Evolutionary conservation across 768 basidiomycete species (phyloP), one percentile per base, ranked within the genome.

Genomic region (Russula virescens): DNA sequence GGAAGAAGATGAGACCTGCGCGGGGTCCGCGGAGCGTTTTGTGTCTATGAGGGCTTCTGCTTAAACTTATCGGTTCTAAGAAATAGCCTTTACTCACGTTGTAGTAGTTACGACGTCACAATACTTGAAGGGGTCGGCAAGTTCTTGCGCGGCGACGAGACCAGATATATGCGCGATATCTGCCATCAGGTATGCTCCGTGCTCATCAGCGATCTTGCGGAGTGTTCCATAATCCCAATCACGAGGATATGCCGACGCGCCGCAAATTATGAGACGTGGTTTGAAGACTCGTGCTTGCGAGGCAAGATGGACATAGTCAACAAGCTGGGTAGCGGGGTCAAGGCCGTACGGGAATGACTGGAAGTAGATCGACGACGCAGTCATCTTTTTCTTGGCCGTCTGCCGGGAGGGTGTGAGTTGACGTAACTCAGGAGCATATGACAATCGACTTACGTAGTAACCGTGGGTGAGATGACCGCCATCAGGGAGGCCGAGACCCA

Each of bases 321-420:
- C 85, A 68, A 96, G 81, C 73, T 97, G 88, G 59, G 88, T 90
- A 48, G 84, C 76, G 52, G 89, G 87, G 71, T 87, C 83, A 62
- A 95, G 86, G 52, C 82, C 85, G 70, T 98, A 99, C 50, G 97
- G 96, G 72, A 97, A 81, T 42, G 97, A 97, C 74, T 98, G 95
- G 89, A 98, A 99, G 81, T 98, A 98, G 79, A 99, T 98, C 21
- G 97, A 98, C 25, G 96, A 98, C 40, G 97, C 93, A 38, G 97
- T 98, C 87, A 99, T 98, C 78, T 99, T 98, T 82, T 98, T 97
- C 80, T 98, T 98, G 63, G 94, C 92, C 60, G 94, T 96, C 90
- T 92, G 69, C 13, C 26, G 14, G 14, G 46, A 31, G 53, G 43
- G 50, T 43, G 23, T 58, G n/a, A 56, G 58, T 38, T 18, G 13